A percentile compares a stretch with the other conserved stretches of the same genome.
Evolutionary conservation across 805 yeast species (phyloP).

Genomic region (Cyberlindnera subsufficiens): DNA sequence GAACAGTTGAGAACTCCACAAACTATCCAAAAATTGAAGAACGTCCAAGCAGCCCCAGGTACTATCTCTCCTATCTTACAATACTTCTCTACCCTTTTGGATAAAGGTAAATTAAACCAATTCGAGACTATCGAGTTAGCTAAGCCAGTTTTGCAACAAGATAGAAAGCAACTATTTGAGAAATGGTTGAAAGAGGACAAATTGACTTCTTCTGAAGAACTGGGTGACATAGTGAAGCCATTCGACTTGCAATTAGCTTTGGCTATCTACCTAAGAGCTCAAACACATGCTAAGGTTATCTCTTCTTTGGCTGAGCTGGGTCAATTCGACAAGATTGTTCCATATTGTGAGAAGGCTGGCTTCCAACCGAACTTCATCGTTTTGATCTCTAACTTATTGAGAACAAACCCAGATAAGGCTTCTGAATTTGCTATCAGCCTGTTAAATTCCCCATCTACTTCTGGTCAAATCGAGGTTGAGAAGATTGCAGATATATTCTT

Average conservation of each 20-base stretch:
- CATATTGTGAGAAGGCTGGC: constrained; percentile 85
- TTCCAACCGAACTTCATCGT: constrained; percentile 88
- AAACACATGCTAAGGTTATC: constrained; percentile 83
- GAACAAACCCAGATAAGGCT: constrained; percentile 96
- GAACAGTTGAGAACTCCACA: constrained; percentile 90
- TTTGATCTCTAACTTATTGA: constrained; percentile 81
- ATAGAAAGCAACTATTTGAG: constrained; percentile 87
- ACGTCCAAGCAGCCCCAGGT: constrained; percentile 88
- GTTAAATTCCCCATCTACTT: constrained; percentile 55
- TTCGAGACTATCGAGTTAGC: constrained; percentile 93
- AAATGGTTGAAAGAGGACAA: constrained; percentile 96
- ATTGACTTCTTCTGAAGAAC: constrained; percentile 90
- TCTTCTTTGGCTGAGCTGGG: constrained; percentile 91
- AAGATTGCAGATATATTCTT: constrained; percentile 89
- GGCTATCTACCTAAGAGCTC: constrained; percentile 83
- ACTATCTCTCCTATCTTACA: constrained; percentile 91
- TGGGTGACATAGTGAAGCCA: constrained; percentile 93
- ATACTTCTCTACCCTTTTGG: constrained; percentile 85
- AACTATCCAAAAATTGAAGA: constrained; percentile 88
- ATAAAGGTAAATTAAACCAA: constrained; percentile 87
- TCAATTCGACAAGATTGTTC: constrained; percentile 91
- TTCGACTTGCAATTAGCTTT: constrained; percentile 80
- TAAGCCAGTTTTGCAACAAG: constrained; percentile 91
- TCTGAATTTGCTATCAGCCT: constrained; percentile 93
- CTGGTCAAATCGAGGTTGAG: constrained; percentile 67